Evolutionary conservation across 768 basidiomycete species (phyloP), one percentile per base, ranked within the genome.

Genomic region (Collybiopsis luxurians): DNA sequence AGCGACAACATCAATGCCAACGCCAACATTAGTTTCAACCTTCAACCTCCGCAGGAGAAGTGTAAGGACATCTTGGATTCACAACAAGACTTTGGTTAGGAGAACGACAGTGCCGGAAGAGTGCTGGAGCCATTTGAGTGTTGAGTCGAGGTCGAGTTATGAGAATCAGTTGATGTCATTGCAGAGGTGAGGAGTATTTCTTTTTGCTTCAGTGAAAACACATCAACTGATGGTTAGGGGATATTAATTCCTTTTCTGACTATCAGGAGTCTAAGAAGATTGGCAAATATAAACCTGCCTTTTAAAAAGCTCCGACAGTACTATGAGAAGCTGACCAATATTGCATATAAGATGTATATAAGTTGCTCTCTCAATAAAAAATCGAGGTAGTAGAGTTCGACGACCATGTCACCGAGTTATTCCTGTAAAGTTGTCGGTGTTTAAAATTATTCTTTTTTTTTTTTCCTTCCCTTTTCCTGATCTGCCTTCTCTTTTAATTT

Each of bases 231-330:
- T 34, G 31, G 13, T 34, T 5, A 34, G 5, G 6, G 31, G 31
- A n/a, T n/a, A n/a, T n/a, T 34, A 6, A 5, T 34, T 13, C 13
- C 31, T 13, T 13, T 13, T 34, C 13, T 6, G 6, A 5, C 27
- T 10, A 10, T 13, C 24, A 55, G 54, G 36, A 34, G 54, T 55
- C 45, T 55, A 47, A 43, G 54, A 38, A 55, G 54, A 47, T n/a
- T 55, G 31, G 19, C 40, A 21, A 34, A 38, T 24, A 31, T 55
- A 30, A 12, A 47, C 19, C 3, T 36, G 2, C 21, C 47, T 12
- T 19, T 55, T 9, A 36, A 47, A 7, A 55, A 55, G 27, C 36
- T 55, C 19, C 27, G 24, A n/a, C n/a, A 55, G 21, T 44, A 55
- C 34, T 23, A 55, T 28, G 44, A 45, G 9, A 55, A 55, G 38